Evolutionary conservation across 2,329 filamentous ascomycete genomes (phyloP), one percentile per base, ranked within the genome.

Genomic region (Hysterium pulicare): DNA sequence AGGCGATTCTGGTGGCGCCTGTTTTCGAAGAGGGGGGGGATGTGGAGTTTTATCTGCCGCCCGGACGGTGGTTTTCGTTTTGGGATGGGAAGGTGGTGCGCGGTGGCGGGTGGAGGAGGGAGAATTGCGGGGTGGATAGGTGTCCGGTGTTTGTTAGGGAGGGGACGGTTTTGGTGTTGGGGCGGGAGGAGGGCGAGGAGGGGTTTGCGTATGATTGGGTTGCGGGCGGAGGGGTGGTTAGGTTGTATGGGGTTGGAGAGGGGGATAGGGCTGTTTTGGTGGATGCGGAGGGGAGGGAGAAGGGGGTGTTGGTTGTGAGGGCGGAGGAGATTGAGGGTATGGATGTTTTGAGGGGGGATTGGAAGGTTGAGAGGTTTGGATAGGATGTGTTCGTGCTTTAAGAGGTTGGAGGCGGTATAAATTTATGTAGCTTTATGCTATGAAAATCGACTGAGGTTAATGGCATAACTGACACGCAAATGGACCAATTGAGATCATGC

Each of bases 31-130:
- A 85, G 58, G 72, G 73, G 1, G 82, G 81, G 0, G 74, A 75
- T 26, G 82, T 83, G 0, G 78, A 83, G 42, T 84, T 86, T 59
- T 88, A 88, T 60, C 68, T 84, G 13, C 75, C 75, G 2, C 63
- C 66, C n/a, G 74, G 73, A 8, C 61, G 58, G 21, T 77, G 74
- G 74, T 74, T 71, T n/a, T 70, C 57, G 44, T 75, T 72, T 58
- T 75, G 74, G 64, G 63, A 69, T 39, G 65, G 67, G 8, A 59
- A 69, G 45, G 62, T 64, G 22, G 57, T 66, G 13, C 48, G 62
- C 20, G 72, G 73, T 9, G 68, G 71, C 2, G 62, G 61, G 19
- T 76, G 73, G 73, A 51, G 68, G 17, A 71, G 57, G 41, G 64
- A 70, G 50, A 67, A 55, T 43, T 69, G 67, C 49, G 62, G 59